phyloP scores from a whole-genome alignment of 345 rosid genomes.

The Pistacia atlantica region DNA sequence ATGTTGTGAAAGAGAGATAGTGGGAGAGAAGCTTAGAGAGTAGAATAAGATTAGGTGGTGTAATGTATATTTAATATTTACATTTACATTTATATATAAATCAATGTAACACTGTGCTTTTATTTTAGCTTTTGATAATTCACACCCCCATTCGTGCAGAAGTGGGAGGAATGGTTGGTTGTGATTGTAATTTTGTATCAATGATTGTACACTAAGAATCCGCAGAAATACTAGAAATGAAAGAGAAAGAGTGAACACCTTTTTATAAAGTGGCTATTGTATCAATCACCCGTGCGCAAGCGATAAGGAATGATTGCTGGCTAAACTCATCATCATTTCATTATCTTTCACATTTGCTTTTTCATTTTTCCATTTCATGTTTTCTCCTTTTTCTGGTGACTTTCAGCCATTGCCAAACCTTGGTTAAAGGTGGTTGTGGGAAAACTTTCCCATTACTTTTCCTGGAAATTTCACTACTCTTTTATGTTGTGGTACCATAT shows the following conservation, averaged over 20 bases:
- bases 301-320: conserved; percentile 9
- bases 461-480: too few relatives aligned
- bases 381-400: neutral
- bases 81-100: neutral
- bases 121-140: conserved; percentile 11
- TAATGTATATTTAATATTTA: neutral
- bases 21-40: neutral
- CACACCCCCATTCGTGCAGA: conserved; percentile 26
- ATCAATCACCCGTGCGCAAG: conserved; percentile 11
- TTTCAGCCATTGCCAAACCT: too few relatives aligned
- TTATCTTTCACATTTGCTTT: neutral
- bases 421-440: too few relatives aligned
- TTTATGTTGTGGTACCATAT: too few relatives aligned
- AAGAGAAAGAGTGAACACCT: conserved; percentile 10
- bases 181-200: conserved; percentile 14
- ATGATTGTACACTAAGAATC: conserved; percentile 19
- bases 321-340: conserved; percentile 4
- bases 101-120: neutral
- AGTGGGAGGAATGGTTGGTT: conserved; percentile 18
- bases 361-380: neutral
- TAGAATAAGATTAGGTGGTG: conserved; percentile 28
- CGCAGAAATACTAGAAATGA: conserved; percentile 2
- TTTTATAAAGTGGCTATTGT: conserved; percentile 11
- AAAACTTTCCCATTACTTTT: too few relatives aligned
- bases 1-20: conserved; percentile 2